Conservation (phyloP, 139 green algal genomes). For the Choricystis sp. region DNA sequence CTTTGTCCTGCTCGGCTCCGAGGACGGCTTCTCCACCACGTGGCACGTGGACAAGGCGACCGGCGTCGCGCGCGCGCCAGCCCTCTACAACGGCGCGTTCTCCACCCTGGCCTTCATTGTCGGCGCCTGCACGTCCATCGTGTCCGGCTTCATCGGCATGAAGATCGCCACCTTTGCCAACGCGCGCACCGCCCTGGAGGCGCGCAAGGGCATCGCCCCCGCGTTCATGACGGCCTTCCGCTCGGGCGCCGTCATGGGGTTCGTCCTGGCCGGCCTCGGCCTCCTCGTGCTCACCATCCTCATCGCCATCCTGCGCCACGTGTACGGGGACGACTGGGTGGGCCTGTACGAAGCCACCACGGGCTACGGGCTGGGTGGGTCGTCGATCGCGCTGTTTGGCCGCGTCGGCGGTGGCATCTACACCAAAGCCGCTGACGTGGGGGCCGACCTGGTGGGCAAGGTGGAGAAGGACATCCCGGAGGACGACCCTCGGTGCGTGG, state of each 20-base stretch:
- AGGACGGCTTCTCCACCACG: constrained; percentile 52
- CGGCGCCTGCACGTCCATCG: constrained; percentile 72
- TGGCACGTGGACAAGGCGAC: constrained; percentile 27
- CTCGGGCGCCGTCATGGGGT: constrained; percentile 95
- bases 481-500: constrained; percentile 93
- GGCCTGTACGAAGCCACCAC: constrained; percentile 91
- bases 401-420: constrained; percentile 93
- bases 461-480: constrained; percentile 96
- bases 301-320: constrained; percentile 56
- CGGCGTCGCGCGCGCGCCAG: constrained; percentile 32
- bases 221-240: constrained; percentile 94
- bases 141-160: constrained; percentile 91
- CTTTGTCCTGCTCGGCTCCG: constrained; percentile 75
- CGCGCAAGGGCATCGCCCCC: constrained; percentile 80
- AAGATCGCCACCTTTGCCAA: constrained; percentile 96
- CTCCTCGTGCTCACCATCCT: constrained; percentile 74
- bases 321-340: constrained; percentile 83
- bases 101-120: constrained; percentile 84
- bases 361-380: constrained; percentile 91
- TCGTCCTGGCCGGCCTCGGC: constrained; percentile 74
- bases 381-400: constrained; percentile 90
- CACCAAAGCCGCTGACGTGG: constrained; percentile 96
- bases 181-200: constrained; percentile 81
- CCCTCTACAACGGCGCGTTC: constrained; percentile 76
- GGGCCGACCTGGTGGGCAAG: constrained; percentile 95